phyloP scores from a whole-genome alignment of 1,284 basidiomycete genomes.

The Bjerkandera adusta region DNA sequence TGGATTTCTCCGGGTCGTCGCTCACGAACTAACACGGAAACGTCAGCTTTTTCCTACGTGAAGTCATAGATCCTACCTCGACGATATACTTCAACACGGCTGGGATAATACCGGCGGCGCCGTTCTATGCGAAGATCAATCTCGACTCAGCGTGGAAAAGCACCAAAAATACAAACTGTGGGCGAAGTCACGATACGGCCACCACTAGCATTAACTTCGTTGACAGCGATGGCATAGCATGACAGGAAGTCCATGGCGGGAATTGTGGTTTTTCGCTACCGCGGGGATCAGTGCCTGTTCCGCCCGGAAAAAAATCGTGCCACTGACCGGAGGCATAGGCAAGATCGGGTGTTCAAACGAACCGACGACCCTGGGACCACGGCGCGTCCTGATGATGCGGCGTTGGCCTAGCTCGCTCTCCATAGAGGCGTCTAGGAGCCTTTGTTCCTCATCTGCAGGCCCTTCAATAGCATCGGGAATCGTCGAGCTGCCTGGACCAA shows the following conservation, averaged over 20 bases:
- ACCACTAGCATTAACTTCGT: slow-evolving; percentile 89
- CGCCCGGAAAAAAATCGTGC: too few relatives aligned
- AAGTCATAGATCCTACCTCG: slow-evolving; percentile 46
- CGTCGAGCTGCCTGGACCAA: slow-evolving; percentile 39
- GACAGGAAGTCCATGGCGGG: slow-evolving; percentile 94
- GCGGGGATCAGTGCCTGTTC: not conserved
- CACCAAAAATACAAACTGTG: slow-evolving; percentile 49
- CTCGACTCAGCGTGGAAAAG: not conserved
- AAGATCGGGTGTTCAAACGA: slow-evolving; percentile 81
- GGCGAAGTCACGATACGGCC: slow-evolving; percentile 95
- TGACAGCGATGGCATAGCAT: slow-evolving; percentile 90
- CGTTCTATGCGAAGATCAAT: slow-evolving; percentile 30
- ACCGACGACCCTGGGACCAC: slow-evolving; percentile 69
- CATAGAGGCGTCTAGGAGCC: not conserved
- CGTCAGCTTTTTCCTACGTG: not conserved
- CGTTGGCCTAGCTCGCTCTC: not conserved
- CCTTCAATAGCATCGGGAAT: slow-evolving; percentile 34
- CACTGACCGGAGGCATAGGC: slow-evolving; percentile 76
- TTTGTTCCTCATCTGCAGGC: slow-evolving; percentile 31
- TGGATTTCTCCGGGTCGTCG: slow-evolving; percentile 84
- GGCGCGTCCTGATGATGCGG: slow-evolving; percentile 27
- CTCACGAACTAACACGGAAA: slow-evolving; percentile 64
- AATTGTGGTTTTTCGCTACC: slow-evolving; percentile 78
- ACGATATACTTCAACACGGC: slow-evolving; percentile 86
- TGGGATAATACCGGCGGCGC: slow-evolving; percentile 90